Percentiles rank a stretch among this genome's conserved stretches.
Evolutionary conservation across 306 rosid genomes (phyloP).

Genomic region (Quercus agrifolia): DNA sequence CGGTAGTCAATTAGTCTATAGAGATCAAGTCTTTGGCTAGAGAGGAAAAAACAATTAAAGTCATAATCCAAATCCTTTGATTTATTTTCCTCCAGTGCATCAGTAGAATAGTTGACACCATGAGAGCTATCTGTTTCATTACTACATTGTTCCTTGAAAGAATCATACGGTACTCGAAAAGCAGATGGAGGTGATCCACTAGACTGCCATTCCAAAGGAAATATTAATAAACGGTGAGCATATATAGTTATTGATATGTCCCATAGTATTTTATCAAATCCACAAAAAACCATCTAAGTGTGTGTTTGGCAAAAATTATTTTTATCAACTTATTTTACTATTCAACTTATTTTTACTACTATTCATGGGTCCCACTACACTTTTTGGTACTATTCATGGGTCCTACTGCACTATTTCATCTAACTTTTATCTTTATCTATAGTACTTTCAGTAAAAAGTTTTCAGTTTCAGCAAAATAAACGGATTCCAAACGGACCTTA

Average conservation of each 20-base stretch:
- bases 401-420: no score
- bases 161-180: slow-evolving; percentile 75
- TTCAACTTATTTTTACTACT: no score
- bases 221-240: slow-evolving; percentile 25
- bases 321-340: no score
- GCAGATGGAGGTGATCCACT: slow-evolving; percentile 99
- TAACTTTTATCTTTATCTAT: no score
- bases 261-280: slow-evolving; percentile 14
- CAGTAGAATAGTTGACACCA: slow-evolving; percentile 27
- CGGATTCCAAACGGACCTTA: no score
- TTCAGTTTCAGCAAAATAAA: no score
- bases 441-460: no score
- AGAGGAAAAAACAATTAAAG: slow-evolving; percentile 78
- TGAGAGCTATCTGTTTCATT: slow-evolving; percentile 34
- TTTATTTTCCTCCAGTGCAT: slow-evolving; percentile 34
- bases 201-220: slow-evolving; percentile 69
- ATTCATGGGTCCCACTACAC: accelerated
- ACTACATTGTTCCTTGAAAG: slow-evolving; percentile 62
- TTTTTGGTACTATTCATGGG: no score
- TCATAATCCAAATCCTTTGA: slow-evolving; percentile 71
- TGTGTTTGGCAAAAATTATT: no score
- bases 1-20: slow-evolving; percentile 71
- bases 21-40: slow-evolving; percentile 68
- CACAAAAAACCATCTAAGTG: slow-evolving; percentile 1
- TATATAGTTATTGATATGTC: background rate